These are phyloP conservation scores for Entomortierella chlamydospora DNA, from an alignment of 192 early-diverging fungal genomes.

Conservation along the genomic window DNA sequence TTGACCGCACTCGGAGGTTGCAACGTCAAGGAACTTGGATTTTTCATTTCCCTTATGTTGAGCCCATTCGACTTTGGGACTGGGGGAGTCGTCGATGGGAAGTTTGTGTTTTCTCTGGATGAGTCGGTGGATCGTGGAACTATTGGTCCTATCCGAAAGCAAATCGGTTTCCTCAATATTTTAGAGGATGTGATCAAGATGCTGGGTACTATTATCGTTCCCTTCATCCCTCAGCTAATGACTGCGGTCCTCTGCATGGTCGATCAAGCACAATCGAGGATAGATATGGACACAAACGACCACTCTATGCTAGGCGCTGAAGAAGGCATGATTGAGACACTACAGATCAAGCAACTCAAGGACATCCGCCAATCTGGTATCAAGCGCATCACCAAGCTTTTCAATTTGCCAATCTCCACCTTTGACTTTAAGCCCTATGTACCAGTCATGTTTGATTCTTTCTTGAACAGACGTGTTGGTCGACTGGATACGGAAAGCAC, in stretches of 20 bases:
- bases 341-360: slow-evolving; percentile 65
- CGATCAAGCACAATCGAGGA: slow-evolving; percentile 68
- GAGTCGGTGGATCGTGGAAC: slow-evolving; percentile 22
- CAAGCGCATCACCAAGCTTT: slow-evolving; percentile 81
- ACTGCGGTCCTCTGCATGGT: slow-evolving; percentile 82
- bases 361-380: slow-evolving; percentile 78
- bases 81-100: slow-evolving; percentile 47
- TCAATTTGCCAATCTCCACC: slow-evolving; percentile 69
- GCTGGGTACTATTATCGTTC: slow-evolving; percentile 77
- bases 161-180: slow-evolving; percentile 84
- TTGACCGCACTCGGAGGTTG: slow-evolving; percentile 84
- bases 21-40: slow-evolving; percentile 69
- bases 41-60: slow-evolving; percentile 86
- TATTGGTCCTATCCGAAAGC: slow-evolving; percentile 67
- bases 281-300: slow-evolving; percentile 45
- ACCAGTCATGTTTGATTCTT: slow-evolving; percentile 75
- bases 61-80: slow-evolving; percentile 76
- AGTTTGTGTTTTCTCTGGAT: slow-evolving; percentile 58
- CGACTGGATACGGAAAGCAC: slow-evolving; percentile 86
- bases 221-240: slow-evolving; percentile 79
- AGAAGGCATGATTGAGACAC: slow-evolving; percentile 39
- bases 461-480: slow-evolving; percentile 77
- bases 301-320: slow-evolving; percentile 29
- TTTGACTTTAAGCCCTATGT: slow-evolving; percentile 87
- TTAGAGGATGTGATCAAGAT: slow-evolving; percentile 87